Percentiles rank a stretch among this genome's conserved stretches.
Conservation (phyloP, 2,329 filamentous ascomycete genomes). For the Helotiales sp. region DNA sequence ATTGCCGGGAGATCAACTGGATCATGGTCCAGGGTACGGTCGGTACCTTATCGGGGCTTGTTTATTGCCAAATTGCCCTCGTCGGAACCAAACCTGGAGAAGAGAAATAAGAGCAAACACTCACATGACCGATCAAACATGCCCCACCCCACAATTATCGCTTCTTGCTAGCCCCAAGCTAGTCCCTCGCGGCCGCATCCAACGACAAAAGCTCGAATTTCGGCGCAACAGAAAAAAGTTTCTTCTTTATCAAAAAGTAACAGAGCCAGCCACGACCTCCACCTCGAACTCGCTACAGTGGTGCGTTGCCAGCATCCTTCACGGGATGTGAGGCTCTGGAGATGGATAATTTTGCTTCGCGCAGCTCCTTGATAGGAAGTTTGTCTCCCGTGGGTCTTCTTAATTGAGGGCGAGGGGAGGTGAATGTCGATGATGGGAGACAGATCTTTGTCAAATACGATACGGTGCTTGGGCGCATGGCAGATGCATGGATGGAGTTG, state of each 20-base stretch:
- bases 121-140: neutral
- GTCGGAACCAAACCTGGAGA: too few relatives aligned
- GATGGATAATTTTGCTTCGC: conserved; percentile 55
- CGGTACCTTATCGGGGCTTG: too few relatives aligned
- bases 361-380: conserved; percentile 69
- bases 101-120: conserved; percentile 1
- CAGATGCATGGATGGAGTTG: neutral
- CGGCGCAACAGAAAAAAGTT: conserved; percentile 34
- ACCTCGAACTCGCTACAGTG: conserved; percentile 62
- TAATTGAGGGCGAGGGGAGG: conserved; percentile 71
- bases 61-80: too few relatives aligned
- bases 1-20: too few relatives aligned
- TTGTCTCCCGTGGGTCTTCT: conserved; percentile 70
- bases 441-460: conserved; percentile 43
- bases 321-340: conserved; percentile 64
- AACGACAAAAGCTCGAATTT: conserved; percentile 26
- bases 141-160: neutral
- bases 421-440: conserved; percentile 76
- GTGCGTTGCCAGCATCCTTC: conserved; percentile 68
- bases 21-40: too few relatives aligned
- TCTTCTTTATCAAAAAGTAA: conserved; percentile 54
- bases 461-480: neutral
- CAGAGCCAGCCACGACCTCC: conserved; percentile 73
- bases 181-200: neutral
- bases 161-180: conserved; percentile 14